Base-by-base conservation (phyloP, 768 basidiomycete species). In the Hypholoma sublateritium region DNA sequence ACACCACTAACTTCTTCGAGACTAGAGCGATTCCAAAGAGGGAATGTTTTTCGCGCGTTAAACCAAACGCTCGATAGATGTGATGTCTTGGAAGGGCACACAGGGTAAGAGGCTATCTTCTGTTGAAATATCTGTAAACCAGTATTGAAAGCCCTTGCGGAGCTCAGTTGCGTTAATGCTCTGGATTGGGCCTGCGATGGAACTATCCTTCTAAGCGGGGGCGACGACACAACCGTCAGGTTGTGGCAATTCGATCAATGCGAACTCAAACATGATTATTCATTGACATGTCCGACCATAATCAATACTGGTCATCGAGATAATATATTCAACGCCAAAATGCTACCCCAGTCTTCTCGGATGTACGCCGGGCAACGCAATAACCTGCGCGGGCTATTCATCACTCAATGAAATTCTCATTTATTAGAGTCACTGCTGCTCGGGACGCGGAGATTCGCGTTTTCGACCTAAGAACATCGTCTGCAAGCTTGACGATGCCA, bases 281-380 rank as follows among this genome's bases (percentile, higher is more conserved):
- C 82, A 24, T 92, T 85, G 70, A 70, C 73, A 41, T 91, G 82
- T 65, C 77, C 82, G 55, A 77, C 84, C 7, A 80, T 88, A n/a
- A 85, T 95, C 49, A 69, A 78, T 13, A 94, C 93, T 0, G 91
- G 91, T 3, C 93, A 96, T 69, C 80, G 73, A 45, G 84, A 80
- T 12, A 96, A 96, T 65, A 91, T 96, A 45, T 96, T 96, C 76
- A 90, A 87, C 61, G 85, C 82, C 0, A 84, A 90, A 45, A 87
- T 91, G 79, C 75, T 96, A 1, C 91, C 92, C 0, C 75, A 82
- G 60, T 90, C 91, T 11, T 81, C 86, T n/a, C 82, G 85, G 51
- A 88, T 95, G 84, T 92, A 70, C 76, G 83, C 67, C 25, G 12
- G 11, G 24, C 35, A 14, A 28, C 58, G 19, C 17, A 12, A 39